Conservation (phyloP, 148 eudicot species). For the Arctostaphylos glauca region DNA sequence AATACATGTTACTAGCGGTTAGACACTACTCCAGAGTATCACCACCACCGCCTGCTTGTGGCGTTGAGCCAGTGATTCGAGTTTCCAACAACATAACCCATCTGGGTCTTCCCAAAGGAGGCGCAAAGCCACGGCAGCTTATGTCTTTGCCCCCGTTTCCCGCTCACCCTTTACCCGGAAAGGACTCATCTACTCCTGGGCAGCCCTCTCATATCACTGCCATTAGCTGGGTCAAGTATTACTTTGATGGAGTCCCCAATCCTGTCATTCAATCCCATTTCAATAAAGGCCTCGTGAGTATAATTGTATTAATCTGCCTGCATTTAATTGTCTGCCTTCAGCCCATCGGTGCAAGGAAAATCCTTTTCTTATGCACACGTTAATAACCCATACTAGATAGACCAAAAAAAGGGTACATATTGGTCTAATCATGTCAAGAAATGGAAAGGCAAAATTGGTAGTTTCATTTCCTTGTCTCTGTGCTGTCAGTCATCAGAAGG, state of each 20-base stretch:
- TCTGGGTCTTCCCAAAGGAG: conserved; percentile 67
- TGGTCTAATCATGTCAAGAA: background rate
- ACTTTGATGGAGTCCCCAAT: conserved; percentile 58
- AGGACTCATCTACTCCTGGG: conserved; percentile 31
- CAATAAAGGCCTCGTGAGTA: conserved; percentile 77
- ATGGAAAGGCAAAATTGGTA: background rate
- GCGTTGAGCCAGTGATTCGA: conserved; percentile 44
- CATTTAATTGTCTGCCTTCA: background rate
- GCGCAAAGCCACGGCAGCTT: conserved; percentile 76
- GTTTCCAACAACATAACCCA: conserved; percentile 60
- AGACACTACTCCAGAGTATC: conserved; percentile 51
- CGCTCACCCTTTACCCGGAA: conserved; percentile 59
- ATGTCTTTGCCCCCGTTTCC: conserved; percentile 84
- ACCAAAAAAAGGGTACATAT: background rate
- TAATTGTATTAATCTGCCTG: background rate
- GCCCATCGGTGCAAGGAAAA: background rate
- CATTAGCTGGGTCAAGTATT: conserved; percentile 85
- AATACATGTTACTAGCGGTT: background rate
- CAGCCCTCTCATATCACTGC: conserved; percentile 52
- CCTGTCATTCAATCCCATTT: conserved; percentile 66
- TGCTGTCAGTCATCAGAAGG: background rate
- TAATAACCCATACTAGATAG: background rate
- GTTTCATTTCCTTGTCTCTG: background rate
- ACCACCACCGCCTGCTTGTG: conserved; percentile 48
- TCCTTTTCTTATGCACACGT: background rate